Evolutionary conservation across 306 rosid species (phyloP), one percentile per base, ranked within the genome.

Genomic region (Sindora glabra): DNA sequence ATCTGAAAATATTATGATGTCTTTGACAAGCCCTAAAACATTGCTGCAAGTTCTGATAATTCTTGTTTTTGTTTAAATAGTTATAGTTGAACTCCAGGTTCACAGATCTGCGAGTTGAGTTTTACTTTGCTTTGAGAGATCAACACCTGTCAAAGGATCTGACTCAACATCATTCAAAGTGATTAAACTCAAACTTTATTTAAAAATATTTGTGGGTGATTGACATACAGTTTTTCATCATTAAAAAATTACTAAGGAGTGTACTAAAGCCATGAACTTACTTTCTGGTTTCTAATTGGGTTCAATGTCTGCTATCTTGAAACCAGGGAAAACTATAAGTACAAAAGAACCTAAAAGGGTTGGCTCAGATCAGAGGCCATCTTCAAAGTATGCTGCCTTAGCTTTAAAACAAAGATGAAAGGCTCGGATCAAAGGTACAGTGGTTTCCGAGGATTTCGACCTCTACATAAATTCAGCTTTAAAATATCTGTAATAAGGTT

Each of bases 91-190:
- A 33, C 57, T 18, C 65, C 65, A 3, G 6, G 36, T 47, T 25
- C 61, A 24, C 78, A 71, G 81, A 77, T 77, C 81, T 76, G 70
- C 30, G 67, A 53, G 69, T 56, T 65, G 11, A 44, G 48, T 36
- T 13, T 44, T 51, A 29, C 13, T 11, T 32, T 4, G 34, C n/a
- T 2, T 57, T 37, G 55, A 59, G 69, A 13, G 63, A 59, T 69
- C 53, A 75, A 76, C 81, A 76, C 70, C 81, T 76, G 77, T 70
- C 62, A 46, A 30, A 24, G 48, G 40, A 49, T 53, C 27, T 18
- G 49, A 45, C 65, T 57, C 70, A 74, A 60, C 74, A 65, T 51
- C 59, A 44, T 51, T 70, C 77, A 53, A 65, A 72, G 74, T 65
- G 15, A 51, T 5, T 12, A 26, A 51, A 24, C 42, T 48, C 55